phyloP scores from a whole-genome alignment of 495 filamentous ascomycete genomes.

The Cryomyces minteri region DNA sequence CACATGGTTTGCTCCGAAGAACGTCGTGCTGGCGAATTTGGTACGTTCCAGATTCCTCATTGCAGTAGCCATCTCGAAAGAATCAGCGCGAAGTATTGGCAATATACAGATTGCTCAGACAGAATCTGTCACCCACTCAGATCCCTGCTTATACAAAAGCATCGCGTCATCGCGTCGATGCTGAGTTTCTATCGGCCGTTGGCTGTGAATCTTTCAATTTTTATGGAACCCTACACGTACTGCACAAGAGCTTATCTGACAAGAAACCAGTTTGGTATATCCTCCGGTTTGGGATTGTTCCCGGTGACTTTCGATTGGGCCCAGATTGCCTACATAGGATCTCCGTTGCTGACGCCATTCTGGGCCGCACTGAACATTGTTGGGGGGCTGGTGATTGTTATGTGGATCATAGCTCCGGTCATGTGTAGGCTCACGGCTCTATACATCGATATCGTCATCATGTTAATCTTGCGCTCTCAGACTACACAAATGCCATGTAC shows the following conservation, averaged over 20 bases:
- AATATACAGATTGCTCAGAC: too few relatives aligned
- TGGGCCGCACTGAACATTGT: conserved; percentile 88
- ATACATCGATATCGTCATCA: background rate
- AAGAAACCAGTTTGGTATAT: conserved; percentile 42
- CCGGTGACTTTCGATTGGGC: conserved; percentile 88
- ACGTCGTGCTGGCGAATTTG: conserved; percentile 57
- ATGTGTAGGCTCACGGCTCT: conserved; percentile 27
- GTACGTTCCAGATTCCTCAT: conserved; percentile 9
- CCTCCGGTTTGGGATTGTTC: conserved; percentile 73
- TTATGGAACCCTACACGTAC: too few relatives aligned
- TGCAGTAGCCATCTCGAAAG: too few relatives aligned
- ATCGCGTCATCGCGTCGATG: too few relatives aligned
- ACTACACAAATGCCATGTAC: conserved; percentile 44
- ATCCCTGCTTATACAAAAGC: too few relatives aligned
- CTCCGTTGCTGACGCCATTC: conserved; percentile 70
- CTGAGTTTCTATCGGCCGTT: too few relatives aligned
- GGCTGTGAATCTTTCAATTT: too few relatives aligned
- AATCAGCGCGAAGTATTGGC: too few relatives aligned
- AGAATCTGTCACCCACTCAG: too few relatives aligned
- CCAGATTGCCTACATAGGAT: conserved; percentile 81
- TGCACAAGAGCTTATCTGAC: too few relatives aligned
- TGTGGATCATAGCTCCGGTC: conserved; percentile 76
- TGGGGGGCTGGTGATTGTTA: conserved; percentile 64
- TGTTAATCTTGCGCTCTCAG: background rate
- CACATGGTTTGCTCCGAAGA: conserved; percentile 77